Evolutionary conservation across 1,284 basidiomycete species (phyloP), one percentile per base, ranked within the genome.

Genomic region (Volvariella volvacea): DNA sequence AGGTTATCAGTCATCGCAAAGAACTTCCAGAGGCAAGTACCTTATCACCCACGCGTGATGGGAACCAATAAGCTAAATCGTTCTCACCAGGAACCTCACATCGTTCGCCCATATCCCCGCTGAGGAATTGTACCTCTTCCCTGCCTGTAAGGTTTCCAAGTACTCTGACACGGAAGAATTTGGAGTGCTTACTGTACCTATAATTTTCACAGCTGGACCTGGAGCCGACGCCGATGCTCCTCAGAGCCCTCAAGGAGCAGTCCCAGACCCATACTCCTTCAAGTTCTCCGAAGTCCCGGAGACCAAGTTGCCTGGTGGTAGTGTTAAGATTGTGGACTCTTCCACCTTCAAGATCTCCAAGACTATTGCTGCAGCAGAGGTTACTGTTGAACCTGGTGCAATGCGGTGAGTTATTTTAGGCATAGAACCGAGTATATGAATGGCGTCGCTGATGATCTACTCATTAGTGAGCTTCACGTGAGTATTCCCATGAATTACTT

Each of bases 51-150:
- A n/a, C n/a, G n/a, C 15, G 37, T 16, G 2, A 22, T 41, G 14
- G n/a, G 37, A 14, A 37, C 36, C 19, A 15, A 39, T 22, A 22
- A 31, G 36, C 7, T 36, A n/a, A 33, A 15, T 21, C 52, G 9
- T 9, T 31, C n/a, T 31, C 30, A 9, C n/a, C 36, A 60, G 56
- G 9, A 66, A 69, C 48, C 60, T 71, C 28, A 65, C 70, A 2
- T 73, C 73, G 1, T 84, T 84, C 57, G 66, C 71, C 39, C 67
- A 76, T 49, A 73, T 83, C 48, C 81, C 79, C 1, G 63, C 66
- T 4, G 48, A 74, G 43, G 73, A 84, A 55, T 67, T 85, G 39
- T 84, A 81, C 60, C 83, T 84, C 47, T 86, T 85, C 70, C 80
- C 80, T 3, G 67, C 70, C 43, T 52, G 76, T 79, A n/a, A n/a